Base-by-base conservation (phyloP, 1,139 yeast species). In the Candida sp. region DNA sequence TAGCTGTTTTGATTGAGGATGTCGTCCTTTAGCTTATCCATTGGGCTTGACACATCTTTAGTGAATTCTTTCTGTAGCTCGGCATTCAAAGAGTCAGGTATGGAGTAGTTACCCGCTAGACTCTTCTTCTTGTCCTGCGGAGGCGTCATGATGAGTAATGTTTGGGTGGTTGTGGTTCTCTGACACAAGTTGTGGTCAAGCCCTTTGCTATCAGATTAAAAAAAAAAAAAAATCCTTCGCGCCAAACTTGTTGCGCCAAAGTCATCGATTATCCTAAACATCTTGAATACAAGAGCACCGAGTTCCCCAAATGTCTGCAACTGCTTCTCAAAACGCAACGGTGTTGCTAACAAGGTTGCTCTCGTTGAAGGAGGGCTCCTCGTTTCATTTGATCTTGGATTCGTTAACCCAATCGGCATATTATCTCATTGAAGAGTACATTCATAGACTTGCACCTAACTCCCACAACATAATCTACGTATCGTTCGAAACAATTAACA, bases 301-400 rank as follows among this genome's bases (percentile, higher is more conserved):
- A 17, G 17, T 17, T 17, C 27, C 26, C 4, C 23, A 26, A 23
- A 41, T 35, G 40, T 28, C 43, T 5, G 12, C 41, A 4, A 26
- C 8, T 7, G 17, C 34, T 11, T 12, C 47, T 11, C 86, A 85
- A 53, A 84, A 79, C 52, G 81, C 91, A 1, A 65, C 80, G 0
- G 86, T 86, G 26, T 70, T 87, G 11, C 69, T 89, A 47, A 81
- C 77, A 46, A 71, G 98, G 53, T 70, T 90, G 7, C 69, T 93
- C 8, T 72, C 85, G 2, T 71, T 90, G 45, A 87, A 86, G 57
- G 98, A 93, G 60, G 72, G 71, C 22, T 80, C 96, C 0, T 96
- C 96, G 0, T 82, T 93, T 53, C 69, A 90, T 11, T 73, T 93
- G 5, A 73, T 88, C 3, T 67, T 83, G 9, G 98, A 93, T 64